These are phyloP conservation scores for Chloromonas sp. DNA, from an alignment of 163 green algal species.

Conservation along the genomic window DNA sequence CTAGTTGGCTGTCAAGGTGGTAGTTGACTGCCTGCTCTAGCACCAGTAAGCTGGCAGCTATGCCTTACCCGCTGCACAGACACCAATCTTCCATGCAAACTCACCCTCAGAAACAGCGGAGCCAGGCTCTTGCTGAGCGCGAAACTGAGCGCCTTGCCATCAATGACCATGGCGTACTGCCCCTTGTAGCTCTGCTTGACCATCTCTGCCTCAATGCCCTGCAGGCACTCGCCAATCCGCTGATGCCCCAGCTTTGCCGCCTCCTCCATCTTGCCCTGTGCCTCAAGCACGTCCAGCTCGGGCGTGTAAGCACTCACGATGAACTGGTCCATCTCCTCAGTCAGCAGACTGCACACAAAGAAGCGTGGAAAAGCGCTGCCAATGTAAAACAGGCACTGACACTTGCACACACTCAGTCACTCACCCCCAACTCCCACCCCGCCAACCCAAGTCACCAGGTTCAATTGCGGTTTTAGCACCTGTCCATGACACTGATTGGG, in stretches of 20 bases:
- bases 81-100: neutral
- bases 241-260: slow-evolving; percentile 31
- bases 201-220: slow-evolving; percentile 34
- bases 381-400: neutral
- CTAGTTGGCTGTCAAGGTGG: too few species aligned
- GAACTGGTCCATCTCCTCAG: slow-evolving; percentile 69
- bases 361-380: neutral
- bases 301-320: slow-evolving; percentile 49
- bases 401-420: neutral
- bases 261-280: slow-evolving; percentile 29
- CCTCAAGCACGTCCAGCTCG: slow-evolving; percentile 45
- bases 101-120: slow-evolving; percentile 39
- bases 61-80: neutral
- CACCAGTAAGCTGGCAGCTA: too few species aligned
- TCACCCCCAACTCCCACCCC: slow-evolving; percentile 1
- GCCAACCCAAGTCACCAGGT: too few species aligned
- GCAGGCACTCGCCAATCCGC: slow-evolving; percentile 24
- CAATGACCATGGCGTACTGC: slow-evolving; percentile 75
- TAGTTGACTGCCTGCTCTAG: too few species aligned
- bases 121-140: slow-evolving; percentile 40
- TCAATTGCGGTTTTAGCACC: too few species aligned
- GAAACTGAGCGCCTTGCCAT: slow-evolving; percentile 76
- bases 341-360: slow-evolving; percentile 31
- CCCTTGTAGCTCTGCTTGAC: slow-evolving; percentile 22
- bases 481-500: too few species aligned